Conservation (phyloP, 164 flowering plant species). For the Aristolochia fimbriata region DNA sequence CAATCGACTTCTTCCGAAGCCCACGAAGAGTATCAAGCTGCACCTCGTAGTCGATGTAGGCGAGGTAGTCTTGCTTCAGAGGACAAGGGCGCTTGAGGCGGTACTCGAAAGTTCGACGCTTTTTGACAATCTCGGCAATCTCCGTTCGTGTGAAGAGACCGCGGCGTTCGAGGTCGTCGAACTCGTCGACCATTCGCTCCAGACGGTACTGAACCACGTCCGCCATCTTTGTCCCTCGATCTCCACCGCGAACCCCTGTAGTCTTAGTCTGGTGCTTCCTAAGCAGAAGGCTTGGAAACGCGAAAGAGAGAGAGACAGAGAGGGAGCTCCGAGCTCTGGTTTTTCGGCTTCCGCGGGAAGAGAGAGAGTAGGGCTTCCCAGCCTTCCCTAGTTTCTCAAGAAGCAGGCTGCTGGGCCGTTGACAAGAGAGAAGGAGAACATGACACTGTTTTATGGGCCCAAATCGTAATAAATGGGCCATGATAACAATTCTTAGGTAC, state of each 20-base stretch:
- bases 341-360: neutral
- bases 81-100: conserved; percentile 72
- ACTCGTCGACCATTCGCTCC: conserved; percentile 74
- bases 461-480: no score
- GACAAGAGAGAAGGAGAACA: no score
- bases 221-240: conserved; percentile 41
- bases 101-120: conserved; percentile 80
- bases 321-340: neutral
- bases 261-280: neutral
- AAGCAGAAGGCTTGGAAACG: neutral
- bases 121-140: conserved; percentile 61
- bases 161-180: conserved; percentile 67
- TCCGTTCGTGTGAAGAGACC: conserved; percentile 54
- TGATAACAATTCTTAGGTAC: no score
- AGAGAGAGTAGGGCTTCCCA: neutral
- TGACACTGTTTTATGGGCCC: no score
- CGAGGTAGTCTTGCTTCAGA: conserved; percentile 60
- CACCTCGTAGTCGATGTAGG: conserved; percentile 80
- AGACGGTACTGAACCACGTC: conserved; percentile 79
- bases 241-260: neutral
- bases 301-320: neutral
- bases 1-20: conserved; percentile 41
- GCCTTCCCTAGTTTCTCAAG: no score
- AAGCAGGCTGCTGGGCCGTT: no score
- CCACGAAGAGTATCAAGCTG: conserved; percentile 56